Percentiles rank a stretch among this genome's conserved stretches.
These are phyloP conservation scores for Phyllosticta paracitricarpa DNA, from an alignment of 2,329 filamentous ascomycete genomes.

Conservation along the genomic window DNA sequence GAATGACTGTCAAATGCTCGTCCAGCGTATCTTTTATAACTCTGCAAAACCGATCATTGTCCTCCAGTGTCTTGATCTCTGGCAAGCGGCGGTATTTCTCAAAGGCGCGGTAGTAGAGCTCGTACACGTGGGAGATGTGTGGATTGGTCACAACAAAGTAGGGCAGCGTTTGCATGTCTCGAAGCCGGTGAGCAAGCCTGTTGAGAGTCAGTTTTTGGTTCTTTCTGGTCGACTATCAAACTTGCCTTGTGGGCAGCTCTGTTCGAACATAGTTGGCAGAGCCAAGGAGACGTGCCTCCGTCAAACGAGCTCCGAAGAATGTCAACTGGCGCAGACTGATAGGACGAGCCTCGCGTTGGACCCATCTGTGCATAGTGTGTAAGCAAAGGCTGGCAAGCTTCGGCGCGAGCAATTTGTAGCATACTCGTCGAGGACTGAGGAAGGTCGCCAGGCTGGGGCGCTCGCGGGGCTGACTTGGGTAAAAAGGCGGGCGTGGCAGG, in stretches of 20 bases:
- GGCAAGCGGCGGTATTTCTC: conserved; percentile 76
- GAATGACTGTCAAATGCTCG: conserved; percentile 87
- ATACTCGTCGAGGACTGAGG: conserved; percentile 51
- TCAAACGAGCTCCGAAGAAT: conserved; percentile 90
- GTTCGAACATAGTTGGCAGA: conserved; percentile 97
- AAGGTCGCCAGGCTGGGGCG: conserved; percentile 49
- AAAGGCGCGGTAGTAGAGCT: conserved; percentile 95
- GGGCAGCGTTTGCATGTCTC: conserved; percentile 93
- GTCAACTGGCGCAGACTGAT: conserved; percentile 94
- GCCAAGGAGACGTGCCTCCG: conserved; percentile 77
- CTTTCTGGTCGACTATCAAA: not conserved
- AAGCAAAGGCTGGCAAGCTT: conserved; percentile 2
- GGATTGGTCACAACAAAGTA: conserved; percentile 94
- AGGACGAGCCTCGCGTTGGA: conserved; percentile 82
- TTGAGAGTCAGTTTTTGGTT: not conserved
- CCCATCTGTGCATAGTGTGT: conserved; percentile 56
- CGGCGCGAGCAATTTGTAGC: conserved; percentile 13
- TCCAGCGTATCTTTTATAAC: conserved; percentile 69
- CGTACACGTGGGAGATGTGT: conserved; percentile 89
- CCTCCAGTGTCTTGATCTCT: conserved; percentile 74
- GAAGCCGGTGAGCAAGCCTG: conserved; percentile 83
- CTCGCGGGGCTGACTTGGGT: conserved; percentile 5
- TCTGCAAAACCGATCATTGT: conserved; percentile 81
- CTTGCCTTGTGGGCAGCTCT: conserved; percentile 74
- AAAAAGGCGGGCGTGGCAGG: not conserved